Percentiles rank a stretch among this genome's conserved stretches.
phyloP scores from a whole-genome alignment of 352 stramenopile genomes.

The Pythium phragmiticola region DNA sequence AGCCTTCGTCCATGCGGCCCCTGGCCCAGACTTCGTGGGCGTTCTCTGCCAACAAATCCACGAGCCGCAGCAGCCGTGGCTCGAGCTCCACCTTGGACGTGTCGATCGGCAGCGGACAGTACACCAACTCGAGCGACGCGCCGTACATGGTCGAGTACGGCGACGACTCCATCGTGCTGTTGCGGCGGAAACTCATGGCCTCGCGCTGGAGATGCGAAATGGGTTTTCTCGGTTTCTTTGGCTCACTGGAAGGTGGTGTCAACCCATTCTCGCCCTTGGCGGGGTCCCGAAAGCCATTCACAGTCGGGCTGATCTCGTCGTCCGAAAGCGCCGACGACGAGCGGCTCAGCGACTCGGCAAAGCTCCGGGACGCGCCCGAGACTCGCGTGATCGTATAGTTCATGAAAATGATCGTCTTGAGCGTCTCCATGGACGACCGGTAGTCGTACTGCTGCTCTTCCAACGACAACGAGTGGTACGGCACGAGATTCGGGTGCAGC shows the following conservation, averaged over 20 bases:
- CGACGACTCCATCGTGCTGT: constrained; percentile 77
- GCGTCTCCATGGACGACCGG: constrained; percentile 83
- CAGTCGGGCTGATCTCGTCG: constrained; percentile 24
- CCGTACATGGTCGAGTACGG: constrained; percentile 75
- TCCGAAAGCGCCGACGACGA: constrained; percentile 72
- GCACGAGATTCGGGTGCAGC: constrained; percentile 78
- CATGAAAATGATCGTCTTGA: constrained; percentile 89
- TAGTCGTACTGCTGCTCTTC: constrained; percentile 86
- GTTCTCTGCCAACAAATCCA: constrained; percentile 84
- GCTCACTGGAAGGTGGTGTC: constrained; percentile 2
- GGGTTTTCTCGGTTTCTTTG: constrained; percentile 37
- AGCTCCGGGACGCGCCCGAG: constrained; percentile 44
- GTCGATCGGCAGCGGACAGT: constrained; percentile 75
- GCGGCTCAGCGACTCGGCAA: constrained; percentile 61
- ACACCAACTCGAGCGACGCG: constrained; percentile 54
- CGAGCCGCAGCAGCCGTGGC: constrained; percentile 58
- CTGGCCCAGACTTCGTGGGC: constrained; percentile 88
- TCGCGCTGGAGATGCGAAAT: constrained; percentile 64
- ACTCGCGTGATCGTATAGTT: constrained; percentile 77
- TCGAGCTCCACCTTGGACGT: constrained; percentile 69
- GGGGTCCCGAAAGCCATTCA: constrained; percentile 29
- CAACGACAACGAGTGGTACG: constrained; percentile 74
- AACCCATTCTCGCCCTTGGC: constrained; percentile 2
- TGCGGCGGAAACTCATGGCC: constrained; percentile 75
- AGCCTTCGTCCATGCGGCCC: constrained; percentile 84